Conservation (phyloP, 805 yeast genomes). For the Barnettozyma sp. region DNA sequence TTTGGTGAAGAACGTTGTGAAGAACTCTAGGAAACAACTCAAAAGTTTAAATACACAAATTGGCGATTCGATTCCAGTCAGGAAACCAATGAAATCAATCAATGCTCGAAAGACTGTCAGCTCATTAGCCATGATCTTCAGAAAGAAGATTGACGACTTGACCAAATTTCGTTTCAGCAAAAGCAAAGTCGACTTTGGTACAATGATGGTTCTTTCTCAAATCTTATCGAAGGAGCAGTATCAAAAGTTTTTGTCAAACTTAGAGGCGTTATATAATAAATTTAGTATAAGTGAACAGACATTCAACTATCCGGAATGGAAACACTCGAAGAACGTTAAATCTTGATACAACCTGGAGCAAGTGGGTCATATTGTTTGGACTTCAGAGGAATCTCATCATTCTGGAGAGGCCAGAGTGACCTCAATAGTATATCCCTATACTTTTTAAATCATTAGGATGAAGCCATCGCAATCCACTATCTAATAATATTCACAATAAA, state of each 20-base stretch:
- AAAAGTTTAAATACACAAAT: slow-evolving; percentile 4
- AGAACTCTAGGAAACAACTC: slow-evolving; percentile 8
- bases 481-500: no score
- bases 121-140: slow-evolving; percentile 6
- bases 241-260: slow-evolving; percentile 2
- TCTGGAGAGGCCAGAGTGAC: no score
- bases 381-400: neutral
- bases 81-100: slow-evolving; percentile 9
- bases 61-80: slow-evolving; percentile 7
- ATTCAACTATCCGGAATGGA: slow-evolving; percentile 6
- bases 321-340: no score
- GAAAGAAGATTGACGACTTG: slow-evolving; percentile 8
- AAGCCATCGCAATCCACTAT: no score
- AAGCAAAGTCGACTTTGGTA: slow-evolving; percentile 11
- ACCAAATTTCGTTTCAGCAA: slow-evolving; percentile 7
- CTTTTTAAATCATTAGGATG: neutral
- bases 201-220: slow-evolving; percentile 13
- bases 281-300: slow-evolving; percentile 7
- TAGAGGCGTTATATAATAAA: slow-evolving; percentile 7
- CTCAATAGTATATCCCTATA: no score
- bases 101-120: slow-evolving; percentile 5
- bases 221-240: slow-evolving; percentile 8
- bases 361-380: neutral
- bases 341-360: no score
- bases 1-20: slow-evolving; percentile 8